A percentile compares a stretch with the other conserved stretches of the same genome.
Conservation (phyloP, 2,329 filamentous ascomycete genomes). For the Dactylonectria macrodidyma region DNA sequence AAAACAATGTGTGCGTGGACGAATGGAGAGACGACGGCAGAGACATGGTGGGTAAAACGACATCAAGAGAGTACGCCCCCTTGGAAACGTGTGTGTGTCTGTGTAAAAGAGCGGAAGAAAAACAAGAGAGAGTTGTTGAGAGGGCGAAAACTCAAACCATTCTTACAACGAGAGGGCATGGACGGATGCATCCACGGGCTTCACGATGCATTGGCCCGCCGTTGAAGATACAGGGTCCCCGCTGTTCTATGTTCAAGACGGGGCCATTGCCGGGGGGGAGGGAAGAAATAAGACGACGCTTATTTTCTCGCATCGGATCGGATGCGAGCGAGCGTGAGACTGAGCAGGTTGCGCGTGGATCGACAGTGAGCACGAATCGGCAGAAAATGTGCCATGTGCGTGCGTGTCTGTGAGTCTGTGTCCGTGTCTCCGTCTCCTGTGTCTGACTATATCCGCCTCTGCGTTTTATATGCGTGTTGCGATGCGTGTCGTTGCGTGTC, state of each 20-base stretch:
- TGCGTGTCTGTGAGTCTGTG: constrained; percentile 1
- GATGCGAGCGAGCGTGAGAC: constrained; percentile 13
- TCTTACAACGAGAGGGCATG: constrained; percentile 13
- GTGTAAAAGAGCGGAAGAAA: constrained; percentile 6
- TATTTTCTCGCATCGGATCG: constrained; percentile 4
- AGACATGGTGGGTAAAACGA: constrained; percentile 51
- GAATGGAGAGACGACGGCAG: constrained; percentile 40
- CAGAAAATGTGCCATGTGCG: constrained; percentile 5
- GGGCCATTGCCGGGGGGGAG: neutral
- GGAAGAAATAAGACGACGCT: constrained; percentile 1
- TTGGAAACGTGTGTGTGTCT: constrained; percentile 30
- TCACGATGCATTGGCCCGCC: neutral
- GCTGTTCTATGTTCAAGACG: constrained; percentile 10
- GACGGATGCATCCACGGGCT: constrained; percentile 6
- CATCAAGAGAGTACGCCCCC: constrained; percentile 36
- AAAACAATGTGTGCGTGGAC: constrained; percentile 28
- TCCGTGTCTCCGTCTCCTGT: neutral
- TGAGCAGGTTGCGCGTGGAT: neutral
- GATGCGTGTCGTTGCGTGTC: neutral
- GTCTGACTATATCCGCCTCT: neutral
- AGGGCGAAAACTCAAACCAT: constrained; percentile 14
- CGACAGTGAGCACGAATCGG: neutral
- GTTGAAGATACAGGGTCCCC: constrained; percentile 13
- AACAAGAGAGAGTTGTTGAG: constrained; percentile 1
- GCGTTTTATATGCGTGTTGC: neutral